phyloP scores from a whole-genome alignment of 2,329 filamentous ascomycete genomes.

The Colletotrichum horii region DNA sequence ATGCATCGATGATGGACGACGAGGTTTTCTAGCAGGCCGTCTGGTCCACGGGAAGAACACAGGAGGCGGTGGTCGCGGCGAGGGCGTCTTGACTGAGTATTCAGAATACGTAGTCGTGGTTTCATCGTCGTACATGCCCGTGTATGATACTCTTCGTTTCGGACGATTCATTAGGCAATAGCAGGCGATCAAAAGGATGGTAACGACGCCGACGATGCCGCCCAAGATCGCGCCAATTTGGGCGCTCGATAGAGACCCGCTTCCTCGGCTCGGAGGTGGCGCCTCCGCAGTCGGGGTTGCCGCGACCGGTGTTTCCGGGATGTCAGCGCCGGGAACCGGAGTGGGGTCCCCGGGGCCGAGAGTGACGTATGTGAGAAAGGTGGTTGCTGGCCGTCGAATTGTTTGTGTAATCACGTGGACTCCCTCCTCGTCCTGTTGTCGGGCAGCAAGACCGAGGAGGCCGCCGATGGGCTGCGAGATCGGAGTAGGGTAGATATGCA shows the following conservation, averaged over 20 bases:
- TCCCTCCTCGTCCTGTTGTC: background rate
- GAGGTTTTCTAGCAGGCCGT: background rate
- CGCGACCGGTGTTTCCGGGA: slow-evolving; percentile 15
- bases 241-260: slow-evolving; percentile 34
- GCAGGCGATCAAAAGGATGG: slow-evolving; percentile 36
- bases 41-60: background rate
- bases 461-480: background rate
- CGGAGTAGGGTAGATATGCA: slow-evolving; percentile 6
- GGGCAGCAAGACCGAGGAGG: background rate
- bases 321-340: slow-evolving; percentile 13
- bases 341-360: slow-evolving; percentile 23
- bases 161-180: slow-evolving; percentile 30
- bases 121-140: background rate
- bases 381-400: slow-evolving; percentile 36
- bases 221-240: slow-evolving; percentile 48
- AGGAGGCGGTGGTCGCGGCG: background rate
- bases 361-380: slow-evolving; percentile 41
- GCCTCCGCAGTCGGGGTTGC: background rate
- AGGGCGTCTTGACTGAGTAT: background rate
- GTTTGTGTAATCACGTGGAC: slow-evolving; percentile 39
- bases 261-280: slow-evolving; percentile 8
- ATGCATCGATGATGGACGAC: background rate
- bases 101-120: background rate
- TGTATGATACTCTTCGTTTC: background rate
- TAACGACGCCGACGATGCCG: slow-evolving; percentile 40